Evolutionary conservation across 225 moss, liverwort and hornwort genomes (phyloP).

Genomic region (Physcomitrellopsis africana): DNA sequence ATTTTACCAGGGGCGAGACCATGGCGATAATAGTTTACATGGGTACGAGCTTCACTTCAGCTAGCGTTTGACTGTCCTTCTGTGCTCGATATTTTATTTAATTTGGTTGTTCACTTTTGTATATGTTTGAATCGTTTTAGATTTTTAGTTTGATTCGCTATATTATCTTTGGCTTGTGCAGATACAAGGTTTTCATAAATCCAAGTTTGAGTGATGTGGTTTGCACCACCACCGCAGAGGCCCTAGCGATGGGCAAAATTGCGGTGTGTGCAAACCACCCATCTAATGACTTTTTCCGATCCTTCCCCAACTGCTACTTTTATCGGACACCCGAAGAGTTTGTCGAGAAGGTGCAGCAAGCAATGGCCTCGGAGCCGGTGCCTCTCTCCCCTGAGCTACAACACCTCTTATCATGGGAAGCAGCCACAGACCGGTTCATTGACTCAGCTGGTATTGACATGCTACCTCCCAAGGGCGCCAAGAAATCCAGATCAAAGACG

Average conservation of each 20-base stretch:
- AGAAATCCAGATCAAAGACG: slow-evolving; percentile 36
- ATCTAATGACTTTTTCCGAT: slow-evolving; percentile 92
- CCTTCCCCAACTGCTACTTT: slow-evolving; percentile 89
- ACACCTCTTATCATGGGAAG: slow-evolving; percentile 94
- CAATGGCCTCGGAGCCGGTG: slow-evolving; percentile 90
- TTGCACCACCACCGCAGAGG: slow-evolving; percentile 98
- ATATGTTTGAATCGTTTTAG: no score
- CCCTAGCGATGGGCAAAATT: slow-evolving; percentile 97
- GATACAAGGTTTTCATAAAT: slow-evolving; percentile 99
- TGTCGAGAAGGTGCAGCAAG: slow-evolving; percentile 86
- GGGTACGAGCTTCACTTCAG: slow-evolving; percentile 59
- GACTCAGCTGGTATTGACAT: slow-evolving; percentile 81
- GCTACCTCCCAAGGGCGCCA: slow-evolving; percentile 45
- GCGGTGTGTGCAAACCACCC: slow-evolving; percentile 97
- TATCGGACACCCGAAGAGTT: slow-evolving; percentile 84
- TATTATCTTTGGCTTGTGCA: slow-evolving; percentile 46
- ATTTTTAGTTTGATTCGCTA: slow-evolving; percentile 15
- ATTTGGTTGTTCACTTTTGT: no score
- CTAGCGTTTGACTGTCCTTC: neutral
- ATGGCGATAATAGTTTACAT: slow-evolving; percentile 83
- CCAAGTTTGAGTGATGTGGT: slow-evolving; percentile 98
- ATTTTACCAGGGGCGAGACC: slow-evolving; percentile 89
- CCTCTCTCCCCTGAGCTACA: slow-evolving; percentile 87
- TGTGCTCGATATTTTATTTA: neutral
- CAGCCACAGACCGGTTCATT: slow-evolving; percentile 95